Evolutionary conservation across 2,329 filamentous ascomycete species (phyloP).

Genomic region (Hypoxylon sp.): DNA sequence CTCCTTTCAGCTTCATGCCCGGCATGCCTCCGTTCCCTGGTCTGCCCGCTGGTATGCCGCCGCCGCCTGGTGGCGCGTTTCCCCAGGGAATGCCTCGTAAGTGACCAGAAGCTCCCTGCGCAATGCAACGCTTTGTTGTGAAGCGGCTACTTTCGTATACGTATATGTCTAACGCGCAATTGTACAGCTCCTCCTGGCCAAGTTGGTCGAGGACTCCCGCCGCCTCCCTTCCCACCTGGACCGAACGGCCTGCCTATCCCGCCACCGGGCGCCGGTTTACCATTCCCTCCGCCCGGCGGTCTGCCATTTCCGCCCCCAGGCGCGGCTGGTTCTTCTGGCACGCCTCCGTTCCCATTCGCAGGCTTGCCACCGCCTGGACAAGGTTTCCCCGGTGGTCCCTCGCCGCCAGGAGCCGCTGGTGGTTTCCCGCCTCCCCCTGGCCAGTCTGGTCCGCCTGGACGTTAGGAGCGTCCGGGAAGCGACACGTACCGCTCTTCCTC

Average conservation of each 20-base stretch:
- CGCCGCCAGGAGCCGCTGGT: conserved; percentile 45
- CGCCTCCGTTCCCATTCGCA: conserved; percentile 61
- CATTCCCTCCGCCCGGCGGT: conserved; percentile 49
- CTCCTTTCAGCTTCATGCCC: conserved; percentile 71
- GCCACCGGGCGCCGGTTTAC: conserved; percentile 49
- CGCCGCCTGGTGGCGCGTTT: conserved; percentile 63
- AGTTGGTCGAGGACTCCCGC: conserved; percentile 53
- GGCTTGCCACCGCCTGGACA: conserved; percentile 53
- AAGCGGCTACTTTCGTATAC: background rate
- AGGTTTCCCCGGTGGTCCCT: conserved; percentile 51
- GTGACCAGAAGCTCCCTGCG: conserved; percentile 41
- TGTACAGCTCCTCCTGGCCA: conserved; percentile 59
- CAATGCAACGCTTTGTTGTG: background rate
- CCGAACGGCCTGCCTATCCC: conserved; percentile 57
- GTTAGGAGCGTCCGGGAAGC: conserved; percentile 36
- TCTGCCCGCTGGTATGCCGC: conserved; percentile 60
- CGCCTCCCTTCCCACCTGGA: conserved; percentile 55
- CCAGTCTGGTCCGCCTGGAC: conserved; percentile 50
- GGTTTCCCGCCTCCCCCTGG: conserved; percentile 45
- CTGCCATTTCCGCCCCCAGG: conserved; percentile 47
- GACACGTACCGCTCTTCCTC: no score
- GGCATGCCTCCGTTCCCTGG: conserved; percentile 50
- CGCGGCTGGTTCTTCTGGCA: conserved; percentile 47
- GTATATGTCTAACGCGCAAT: conserved; percentile 31
- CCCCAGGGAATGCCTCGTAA: conserved; percentile 63